Conservation (phyloP, 2,329 filamentous ascomycete genomes). For the Zarea fungicola region DNA sequence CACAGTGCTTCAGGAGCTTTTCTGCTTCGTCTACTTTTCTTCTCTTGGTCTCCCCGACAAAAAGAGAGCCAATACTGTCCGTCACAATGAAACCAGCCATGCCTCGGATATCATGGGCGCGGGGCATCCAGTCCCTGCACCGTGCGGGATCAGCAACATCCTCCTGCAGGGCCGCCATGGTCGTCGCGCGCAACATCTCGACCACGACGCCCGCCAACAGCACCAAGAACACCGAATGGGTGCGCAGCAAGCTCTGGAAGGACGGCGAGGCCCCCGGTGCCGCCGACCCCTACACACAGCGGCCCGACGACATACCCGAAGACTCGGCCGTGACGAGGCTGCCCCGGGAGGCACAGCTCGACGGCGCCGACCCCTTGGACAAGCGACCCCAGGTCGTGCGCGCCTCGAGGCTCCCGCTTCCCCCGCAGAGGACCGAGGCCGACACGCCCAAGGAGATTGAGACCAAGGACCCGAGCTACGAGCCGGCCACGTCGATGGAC, state of each 20-base stretch:
- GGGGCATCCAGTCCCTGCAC: conserved; percentile 28
- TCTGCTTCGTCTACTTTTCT: not conserved
- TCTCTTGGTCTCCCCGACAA: not conserved
- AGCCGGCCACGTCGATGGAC: conserved; percentile 40
- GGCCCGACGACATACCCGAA: conserved; percentile 20
- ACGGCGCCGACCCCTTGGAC: conserved; percentile 13
- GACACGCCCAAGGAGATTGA: conserved; percentile 26
- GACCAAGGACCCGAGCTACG: conserved; percentile 34
- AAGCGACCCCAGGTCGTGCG: conserved; percentile 23
- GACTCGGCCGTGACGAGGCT: conserved; percentile 22
- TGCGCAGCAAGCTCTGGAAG: conserved; percentile 37
- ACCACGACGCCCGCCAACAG: conserved; percentile 27
- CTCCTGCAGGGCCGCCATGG: conserved; percentile 20
- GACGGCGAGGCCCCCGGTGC: conserved; percentile 31
- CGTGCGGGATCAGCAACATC: conserved; percentile 18
- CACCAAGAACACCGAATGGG: conserved; percentile 31
- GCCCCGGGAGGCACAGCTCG: conserved; percentile 27
- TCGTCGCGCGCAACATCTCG: conserved; percentile 27
- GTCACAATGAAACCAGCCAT: conserved; percentile 24
- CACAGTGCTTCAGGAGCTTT: conserved; percentile 6
- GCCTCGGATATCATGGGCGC: conserved; percentile 37
- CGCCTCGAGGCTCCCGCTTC: conserved; percentile 28
- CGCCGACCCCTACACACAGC: conserved; percentile 35
- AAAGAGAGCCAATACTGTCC: not conserved
- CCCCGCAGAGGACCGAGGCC: conserved; percentile 29